phyloP scores from a whole-genome alignment of 345 rosid genomes.

The Pelargonium nanum region DNA sequence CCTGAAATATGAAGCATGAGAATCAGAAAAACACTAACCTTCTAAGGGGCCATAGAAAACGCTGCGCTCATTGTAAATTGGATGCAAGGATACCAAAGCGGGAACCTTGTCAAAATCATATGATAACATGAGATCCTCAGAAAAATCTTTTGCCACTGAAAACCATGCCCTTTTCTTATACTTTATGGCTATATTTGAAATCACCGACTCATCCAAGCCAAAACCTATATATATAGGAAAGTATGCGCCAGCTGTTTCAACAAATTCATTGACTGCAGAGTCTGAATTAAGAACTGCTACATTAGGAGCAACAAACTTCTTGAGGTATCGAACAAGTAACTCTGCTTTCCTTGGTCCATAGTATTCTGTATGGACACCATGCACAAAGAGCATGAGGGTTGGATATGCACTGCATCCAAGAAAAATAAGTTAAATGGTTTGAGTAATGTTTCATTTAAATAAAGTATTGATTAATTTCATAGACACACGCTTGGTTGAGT shows the following conservation, averaged over 20 bases:
- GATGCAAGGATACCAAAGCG: constrained; percentile 59
- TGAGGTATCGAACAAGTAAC: constrained; percentile 64
- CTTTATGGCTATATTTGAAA: constrained; percentile 44
- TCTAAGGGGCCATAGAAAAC: constrained; percentile 88
- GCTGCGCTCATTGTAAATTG: constrained; percentile 46
- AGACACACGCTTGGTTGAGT: background rate
- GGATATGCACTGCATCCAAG: constrained; percentile 59
- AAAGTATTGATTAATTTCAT: background rate
- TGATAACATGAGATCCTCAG: constrained; percentile 59
- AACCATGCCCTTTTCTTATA: constrained; percentile 96
- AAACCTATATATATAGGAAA: constrained; percentile 82
- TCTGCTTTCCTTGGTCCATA: constrained; percentile 86
- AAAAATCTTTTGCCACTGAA: constrained; percentile 64
- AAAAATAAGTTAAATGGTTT: background rate
- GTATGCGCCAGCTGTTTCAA: constrained; percentile 53
- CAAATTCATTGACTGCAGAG: constrained; percentile 45
- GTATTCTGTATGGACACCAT: constrained; percentile 77
- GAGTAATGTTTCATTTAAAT: background rate
- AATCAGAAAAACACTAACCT: constrained; percentile 35
- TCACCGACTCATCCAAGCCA: constrained; percentile 46
- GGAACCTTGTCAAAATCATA: constrained; percentile 81
- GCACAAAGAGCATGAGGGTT: constrained; percentile 65
- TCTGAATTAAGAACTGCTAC: constrained; percentile 67
- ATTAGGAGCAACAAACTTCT: constrained; percentile 88
- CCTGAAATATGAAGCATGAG: background rate